Percentiles rank a stretch among this genome's conserved stretches.
Evolutionary conservation across 495 filamentous ascomycete species (phyloP).

Genomic region (Talaromyces nanjingensis): DNA sequence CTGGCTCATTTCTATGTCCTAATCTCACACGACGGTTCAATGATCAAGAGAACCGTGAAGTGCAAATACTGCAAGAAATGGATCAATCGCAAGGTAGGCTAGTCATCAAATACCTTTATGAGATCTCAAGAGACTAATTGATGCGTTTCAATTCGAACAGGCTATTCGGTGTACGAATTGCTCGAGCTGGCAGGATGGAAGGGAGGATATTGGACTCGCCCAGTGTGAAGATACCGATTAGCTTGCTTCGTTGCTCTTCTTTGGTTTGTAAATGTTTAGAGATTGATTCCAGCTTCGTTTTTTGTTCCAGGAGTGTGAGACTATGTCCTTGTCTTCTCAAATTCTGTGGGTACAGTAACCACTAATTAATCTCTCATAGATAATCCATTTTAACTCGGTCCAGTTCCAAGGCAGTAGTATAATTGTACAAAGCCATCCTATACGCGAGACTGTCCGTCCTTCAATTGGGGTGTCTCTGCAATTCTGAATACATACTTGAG

Average conservation of each 20-base stretch:
- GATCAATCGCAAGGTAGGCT: conserved; percentile 56
- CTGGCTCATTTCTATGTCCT: conserved; percentile 61
- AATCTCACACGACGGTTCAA: conserved; percentile 48
- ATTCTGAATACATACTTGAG: conserved; percentile 66
- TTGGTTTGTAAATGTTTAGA: neutral
- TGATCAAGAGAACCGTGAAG: conserved; percentile 63
- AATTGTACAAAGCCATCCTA: neutral
- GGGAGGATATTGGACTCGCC: conserved; percentile 45
- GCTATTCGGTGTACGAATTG: conserved; percentile 62
- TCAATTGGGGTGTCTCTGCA: conserved; percentile 52
- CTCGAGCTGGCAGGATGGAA: conserved; percentile 72
- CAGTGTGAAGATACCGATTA: neutral
- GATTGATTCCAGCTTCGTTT: neutral
- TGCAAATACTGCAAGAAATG: conserved; percentile 67
- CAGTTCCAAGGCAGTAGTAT: neutral
- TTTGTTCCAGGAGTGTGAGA: neutral
- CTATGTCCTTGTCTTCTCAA: neutral
- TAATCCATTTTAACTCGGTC: neutral
- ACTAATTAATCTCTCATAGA: neutral
- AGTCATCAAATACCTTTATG: neutral
- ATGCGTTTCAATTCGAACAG: conserved; percentile 21
- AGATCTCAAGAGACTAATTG: neutral
- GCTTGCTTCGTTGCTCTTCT: neutral
- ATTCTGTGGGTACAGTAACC: neutral
- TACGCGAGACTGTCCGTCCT: conserved; percentile 24